These are phyloP conservation scores for Nicotiana benthamiana DNA, from an alignment of 257 asterid genomes.

Conservation along the genomic window DNA sequence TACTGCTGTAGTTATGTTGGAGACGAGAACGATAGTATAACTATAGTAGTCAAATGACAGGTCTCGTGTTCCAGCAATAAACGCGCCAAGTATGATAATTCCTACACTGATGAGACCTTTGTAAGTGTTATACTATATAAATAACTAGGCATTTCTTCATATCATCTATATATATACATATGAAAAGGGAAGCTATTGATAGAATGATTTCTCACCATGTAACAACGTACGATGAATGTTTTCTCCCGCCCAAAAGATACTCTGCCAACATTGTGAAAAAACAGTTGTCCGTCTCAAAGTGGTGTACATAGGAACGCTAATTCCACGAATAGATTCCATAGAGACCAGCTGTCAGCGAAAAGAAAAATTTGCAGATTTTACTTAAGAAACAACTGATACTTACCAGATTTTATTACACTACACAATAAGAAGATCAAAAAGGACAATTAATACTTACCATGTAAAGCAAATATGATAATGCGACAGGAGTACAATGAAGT, in stretches of 20 bases:
- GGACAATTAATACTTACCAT: slow-evolving; percentile 7
- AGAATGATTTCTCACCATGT: slow-evolving; percentile 7
- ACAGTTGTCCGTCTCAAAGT: slow-evolving; percentile 18
- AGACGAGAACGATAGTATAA: slow-evolving; percentile 10
- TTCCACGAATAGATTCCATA: slow-evolving; percentile 21
- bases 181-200: not conserved
- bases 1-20: slow-evolving; percentile 21
- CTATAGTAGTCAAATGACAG: slow-evolving; percentile 13
- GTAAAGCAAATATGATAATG: slow-evolving; percentile 20
- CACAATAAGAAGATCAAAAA: not conserved
- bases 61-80: slow-evolving; percentile 23
- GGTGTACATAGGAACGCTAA: slow-evolving; percentile 21
- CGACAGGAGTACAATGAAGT: slow-evolving; percentile 13
- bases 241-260: slow-evolving; percentile 1
- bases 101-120: slow-evolving; percentile 16
- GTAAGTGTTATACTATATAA: not conserved
- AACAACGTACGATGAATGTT: slow-evolving; percentile 8
- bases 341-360: slow-evolving; percentile 9
- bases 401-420: not conserved
- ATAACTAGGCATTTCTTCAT: not conserved
- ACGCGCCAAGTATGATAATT: slow-evolving; percentile 17
- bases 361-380: not conserved
- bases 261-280: slow-evolving; percentile 20
- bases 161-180: not conserved
- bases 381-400: not conserved